phyloP scores from a whole-genome alignment of 2,329 filamentous ascomycete species.

The Alternaria arbusti region DNA sequence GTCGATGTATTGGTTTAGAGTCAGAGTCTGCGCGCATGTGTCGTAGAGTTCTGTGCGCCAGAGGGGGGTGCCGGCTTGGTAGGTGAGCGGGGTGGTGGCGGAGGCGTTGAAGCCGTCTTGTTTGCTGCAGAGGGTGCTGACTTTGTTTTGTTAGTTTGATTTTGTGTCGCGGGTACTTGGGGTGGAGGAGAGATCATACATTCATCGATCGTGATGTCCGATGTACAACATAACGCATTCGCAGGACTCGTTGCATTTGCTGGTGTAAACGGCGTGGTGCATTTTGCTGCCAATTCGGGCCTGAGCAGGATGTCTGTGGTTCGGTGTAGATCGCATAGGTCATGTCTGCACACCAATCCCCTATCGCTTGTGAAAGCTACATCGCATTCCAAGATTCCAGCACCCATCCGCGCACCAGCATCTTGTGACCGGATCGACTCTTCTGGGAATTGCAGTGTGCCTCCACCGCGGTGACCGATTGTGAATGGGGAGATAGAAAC shows the following conservation, averaged over 20 bases:
- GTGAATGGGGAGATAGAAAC: slow-evolving; percentile 62
- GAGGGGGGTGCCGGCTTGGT: slow-evolving; percentile 60
- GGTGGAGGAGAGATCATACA: background rate
- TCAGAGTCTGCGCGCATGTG: slow-evolving; percentile 64
- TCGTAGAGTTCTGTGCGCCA: slow-evolving; percentile 70
- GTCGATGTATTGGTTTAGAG: slow-evolving; percentile 65
- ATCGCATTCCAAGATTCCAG: slow-evolving; percentile 71
- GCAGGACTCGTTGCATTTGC: slow-evolving; percentile 43
- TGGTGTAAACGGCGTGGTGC: slow-evolving; percentile 66
- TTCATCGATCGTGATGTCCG: slow-evolving; percentile 26
- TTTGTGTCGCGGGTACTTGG: too few species aligned
- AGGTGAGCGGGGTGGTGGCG: slow-evolving; percentile 63
- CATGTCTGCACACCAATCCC: slow-evolving; percentile 71
- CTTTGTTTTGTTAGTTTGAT: background rate
- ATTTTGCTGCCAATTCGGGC: slow-evolving; percentile 69
- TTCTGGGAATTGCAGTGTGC: slow-evolving; percentile 68
- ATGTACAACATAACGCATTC: slow-evolving; percentile 25
- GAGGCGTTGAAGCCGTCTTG: slow-evolving; percentile 63
- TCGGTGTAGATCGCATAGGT: slow-evolving; percentile 71
- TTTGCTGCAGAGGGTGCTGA: slow-evolving; percentile 24
- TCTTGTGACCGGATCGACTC: slow-evolving; percentile 65
- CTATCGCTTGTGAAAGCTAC: slow-evolving; percentile 70
- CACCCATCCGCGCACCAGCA: slow-evolving; percentile 71
- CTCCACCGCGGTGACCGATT: slow-evolving; percentile 65
- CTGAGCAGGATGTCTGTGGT: slow-evolving; percentile 71